phyloP scores from a whole-genome alignment of 495 filamentous ascomycete species.

The Chaetomium fimeti region DNA sequence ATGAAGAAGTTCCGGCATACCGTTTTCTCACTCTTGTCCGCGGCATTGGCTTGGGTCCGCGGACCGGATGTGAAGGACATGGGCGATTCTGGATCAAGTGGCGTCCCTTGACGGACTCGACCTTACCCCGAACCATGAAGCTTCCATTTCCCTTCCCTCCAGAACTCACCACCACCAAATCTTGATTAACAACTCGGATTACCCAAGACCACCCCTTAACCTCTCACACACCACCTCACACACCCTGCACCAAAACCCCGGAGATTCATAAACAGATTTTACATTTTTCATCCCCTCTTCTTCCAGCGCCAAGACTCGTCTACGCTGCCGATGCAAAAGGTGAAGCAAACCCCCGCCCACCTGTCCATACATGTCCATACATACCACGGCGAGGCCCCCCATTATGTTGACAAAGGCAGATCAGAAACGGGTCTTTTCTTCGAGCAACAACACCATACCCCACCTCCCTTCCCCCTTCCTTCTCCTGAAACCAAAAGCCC shows the following conservation, averaged over 20 bases:
- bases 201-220: background rate
- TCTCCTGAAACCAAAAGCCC: background rate
- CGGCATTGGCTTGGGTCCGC: no score
- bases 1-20: no score
- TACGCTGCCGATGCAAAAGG: conserved; percentile 1
- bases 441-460: background rate
- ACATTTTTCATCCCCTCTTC: background rate
- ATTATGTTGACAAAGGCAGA: background rate
- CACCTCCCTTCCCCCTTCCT: background rate
- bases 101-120: no score
- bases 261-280: background rate
- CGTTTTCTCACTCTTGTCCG: no score
- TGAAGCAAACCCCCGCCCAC: conserved; percentile 13
- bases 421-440: background rate
- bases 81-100: no score
- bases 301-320: background rate
- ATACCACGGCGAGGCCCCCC: background rate
- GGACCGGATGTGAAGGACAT: no score
- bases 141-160: no score
- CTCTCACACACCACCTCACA: background rate
- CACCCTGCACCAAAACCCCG: no score
- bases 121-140: no score
- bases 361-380: background rate
- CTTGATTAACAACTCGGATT: no score
- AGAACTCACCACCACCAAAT: no score